Evolutionary conservation across 345 rosid species (phyloP).

Genomic region (Eutrema heterophyllum): DNA sequence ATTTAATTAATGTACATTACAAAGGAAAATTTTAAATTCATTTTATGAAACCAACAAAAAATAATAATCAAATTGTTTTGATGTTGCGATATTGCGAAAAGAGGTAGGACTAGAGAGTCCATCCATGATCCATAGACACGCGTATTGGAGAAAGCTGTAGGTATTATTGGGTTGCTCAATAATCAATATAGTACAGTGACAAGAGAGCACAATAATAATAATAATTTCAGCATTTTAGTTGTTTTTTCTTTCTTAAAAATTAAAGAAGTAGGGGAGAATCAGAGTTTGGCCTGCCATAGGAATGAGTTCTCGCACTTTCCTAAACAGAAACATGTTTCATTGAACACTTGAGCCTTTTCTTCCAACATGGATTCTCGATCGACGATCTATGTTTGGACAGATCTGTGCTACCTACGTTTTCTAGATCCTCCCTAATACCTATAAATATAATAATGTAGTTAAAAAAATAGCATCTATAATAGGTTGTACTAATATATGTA

Average conservation of each 20-base stretch:
- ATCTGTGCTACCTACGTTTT: constrained; percentile 27
- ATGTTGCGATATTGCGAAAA: not conserved
- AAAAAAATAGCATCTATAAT: not conserved
- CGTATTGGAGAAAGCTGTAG: constrained; percentile 17
- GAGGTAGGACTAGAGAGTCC: not conserved
- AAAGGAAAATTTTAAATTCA: not conserved
- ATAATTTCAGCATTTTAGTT: not conserved
- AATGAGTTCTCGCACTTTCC: constrained; percentile 18
- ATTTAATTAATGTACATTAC: not conserved
- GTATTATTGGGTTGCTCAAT: constrained; percentile 20
- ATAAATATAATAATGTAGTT: not conserved
- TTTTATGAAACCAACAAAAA: not conserved
- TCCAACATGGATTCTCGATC: constrained; percentile 22
- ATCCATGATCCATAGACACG: constrained; percentile 22
- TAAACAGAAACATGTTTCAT: constrained; percentile 26
- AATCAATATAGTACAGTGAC: constrained; percentile 24
- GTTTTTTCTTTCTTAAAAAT: not conserved
- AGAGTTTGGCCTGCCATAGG: constrained; percentile 15
- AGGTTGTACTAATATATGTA: not conserved
- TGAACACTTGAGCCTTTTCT: constrained; percentile 18
- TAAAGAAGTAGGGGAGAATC: not conserved
- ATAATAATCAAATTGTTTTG: not conserved
- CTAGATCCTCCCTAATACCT: constrained; percentile 6
- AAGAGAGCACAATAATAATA: constrained; percentile 9
- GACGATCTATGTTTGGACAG: constrained; percentile 25